These are phyloP conservation scores for Lachnellula arida DNA, from an alignment of 2,329 filamentous ascomycete species.

Conservation along the genomic window DNA sequence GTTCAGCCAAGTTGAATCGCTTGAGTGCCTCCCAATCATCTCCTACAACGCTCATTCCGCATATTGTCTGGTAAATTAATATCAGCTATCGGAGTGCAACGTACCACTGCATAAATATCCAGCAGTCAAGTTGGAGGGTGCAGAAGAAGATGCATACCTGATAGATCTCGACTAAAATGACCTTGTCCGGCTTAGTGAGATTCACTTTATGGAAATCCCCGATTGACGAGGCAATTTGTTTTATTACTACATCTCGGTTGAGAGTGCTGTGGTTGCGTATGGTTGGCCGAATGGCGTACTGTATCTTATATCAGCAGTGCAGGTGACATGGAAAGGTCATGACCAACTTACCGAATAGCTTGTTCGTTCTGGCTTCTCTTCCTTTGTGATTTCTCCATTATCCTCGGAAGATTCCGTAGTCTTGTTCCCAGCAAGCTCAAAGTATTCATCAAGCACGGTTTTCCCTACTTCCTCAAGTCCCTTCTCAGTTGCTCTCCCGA, in stretches of 20 bases:
- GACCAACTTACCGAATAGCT: constrained; percentile 23
- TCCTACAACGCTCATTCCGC: constrained; percentile 73
- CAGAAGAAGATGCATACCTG: constrained; percentile 50
- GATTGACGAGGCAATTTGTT: constrained; percentile 49
- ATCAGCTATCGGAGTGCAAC: constrained; percentile 17
- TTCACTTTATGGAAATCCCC: constrained; percentile 68
- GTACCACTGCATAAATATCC: constrained; percentile 11
- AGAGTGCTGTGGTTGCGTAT: constrained; percentile 69
- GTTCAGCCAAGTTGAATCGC: constrained; percentile 72
- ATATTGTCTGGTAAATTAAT: constrained; percentile 53
- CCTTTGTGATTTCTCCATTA: background rate
- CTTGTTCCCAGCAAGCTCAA: constrained; percentile 39
- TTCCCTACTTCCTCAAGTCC: constrained; percentile 62
- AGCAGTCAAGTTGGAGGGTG: background rate
- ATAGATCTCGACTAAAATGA: constrained; percentile 76
- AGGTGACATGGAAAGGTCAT: no score
- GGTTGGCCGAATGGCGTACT: constrained; percentile 83
- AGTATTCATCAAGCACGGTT: constrained; percentile 59
- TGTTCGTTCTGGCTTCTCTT: constrained; percentile 7
- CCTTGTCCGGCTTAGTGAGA: constrained; percentile 70
- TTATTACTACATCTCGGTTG: constrained; percentile 65
- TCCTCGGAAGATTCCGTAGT: constrained; percentile 13
- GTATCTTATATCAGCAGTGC: background rate
- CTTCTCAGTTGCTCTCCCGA: constrained; percentile 62
- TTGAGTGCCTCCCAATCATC: constrained; percentile 67